phyloP scores from a whole-genome alignment of 2,329 filamentous ascomycete genomes.

The Colletotrichum simmondsii region DNA sequence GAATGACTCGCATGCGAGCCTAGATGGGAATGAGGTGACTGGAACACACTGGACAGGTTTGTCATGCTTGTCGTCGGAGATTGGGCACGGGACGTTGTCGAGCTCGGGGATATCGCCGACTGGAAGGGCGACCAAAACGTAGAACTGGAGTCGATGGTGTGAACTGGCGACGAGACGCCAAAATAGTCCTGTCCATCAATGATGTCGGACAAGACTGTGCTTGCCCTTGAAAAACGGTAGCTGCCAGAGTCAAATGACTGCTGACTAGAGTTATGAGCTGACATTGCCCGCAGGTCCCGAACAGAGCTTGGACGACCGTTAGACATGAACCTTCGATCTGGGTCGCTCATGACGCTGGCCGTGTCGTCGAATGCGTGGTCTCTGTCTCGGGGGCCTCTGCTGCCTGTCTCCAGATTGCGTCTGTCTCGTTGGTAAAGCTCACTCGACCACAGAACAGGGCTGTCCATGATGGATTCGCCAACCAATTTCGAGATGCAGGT shows the following conservation, averaged over 20 bases:
- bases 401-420: slow-evolving; percentile 62
- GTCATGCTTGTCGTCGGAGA: slow-evolving; percentile 72
- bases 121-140: slow-evolving; percentile 94
- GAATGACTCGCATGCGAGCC: slow-evolving; percentile 60
- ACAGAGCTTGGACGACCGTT: slow-evolving; percentile 61
- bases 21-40: slow-evolving; percentile 53
- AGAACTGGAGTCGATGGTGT: slow-evolving; percentile 78
- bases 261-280: slow-evolving; percentile 73
- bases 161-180: slow-evolving; percentile 73
- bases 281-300: slow-evolving; percentile 67
- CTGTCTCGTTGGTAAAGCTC: slow-evolving; percentile 87
- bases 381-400: slow-evolving; percentile 53
- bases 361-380: slow-evolving; percentile 64
- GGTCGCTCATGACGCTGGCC: slow-evolving; percentile 65
- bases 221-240: slow-evolving; percentile 68
- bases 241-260: slow-evolving; percentile 77
- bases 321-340: slow-evolving; percentile 58
- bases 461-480: slow-evolving; percentile 84
- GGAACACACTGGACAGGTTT: slow-evolving; percentile 64
- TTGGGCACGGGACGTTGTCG: slow-evolving; percentile 68
- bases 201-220: slow-evolving; percentile 70
- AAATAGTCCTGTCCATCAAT: slow-evolving; percentile 79
- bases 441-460: slow-evolving; percentile 91
- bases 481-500: slow-evolving; percentile 87
- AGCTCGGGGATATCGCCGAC: slow-evolving; percentile 71